Evolutionary conservation across 2,329 filamentous ascomycete species (phyloP).

Genomic region (Lachnellula occidentalis): DNA sequence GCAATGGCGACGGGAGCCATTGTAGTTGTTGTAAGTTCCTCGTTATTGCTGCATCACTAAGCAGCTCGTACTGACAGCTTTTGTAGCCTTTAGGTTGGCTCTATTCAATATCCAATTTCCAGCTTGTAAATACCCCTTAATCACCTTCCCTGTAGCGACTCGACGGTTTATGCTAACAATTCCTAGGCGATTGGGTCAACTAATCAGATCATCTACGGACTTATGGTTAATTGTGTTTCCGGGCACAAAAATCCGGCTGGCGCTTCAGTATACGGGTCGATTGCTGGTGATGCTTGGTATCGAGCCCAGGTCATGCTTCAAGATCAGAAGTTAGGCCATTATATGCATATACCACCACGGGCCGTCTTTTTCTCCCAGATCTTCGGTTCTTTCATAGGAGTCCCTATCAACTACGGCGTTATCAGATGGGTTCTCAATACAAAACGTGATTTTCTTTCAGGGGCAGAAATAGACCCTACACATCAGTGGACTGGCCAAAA

Average conservation of each 20-base stretch:
- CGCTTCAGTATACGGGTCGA: constrained; percentile 51
- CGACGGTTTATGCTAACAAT: background rate
- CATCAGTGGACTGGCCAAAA: constrained; percentile 57
- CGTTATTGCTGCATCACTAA: background rate
- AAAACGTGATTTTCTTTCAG: constrained; percentile 50
- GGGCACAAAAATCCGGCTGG: constrained; percentile 52
- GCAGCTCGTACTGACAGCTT: background rate
- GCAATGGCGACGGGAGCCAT: constrained; percentile 49
- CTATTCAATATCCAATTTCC: constrained; percentile 53
- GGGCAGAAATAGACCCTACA: constrained; percentile 45
- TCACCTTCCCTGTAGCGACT: background rate
- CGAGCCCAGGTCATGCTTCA: constrained; percentile 53
- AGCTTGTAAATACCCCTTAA: constrained; percentile 26
- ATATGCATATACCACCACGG: constrained; percentile 56
- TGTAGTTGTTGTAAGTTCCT: constrained; percentile 39
- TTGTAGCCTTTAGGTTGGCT: constrained; percentile 48
- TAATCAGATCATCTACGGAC: constrained; percentile 55
- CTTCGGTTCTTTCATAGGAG: constrained; percentile 51
- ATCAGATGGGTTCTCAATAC: constrained; percentile 54
- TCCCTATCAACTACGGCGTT: constrained; percentile 57
- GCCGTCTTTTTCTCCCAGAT: constrained; percentile 57
- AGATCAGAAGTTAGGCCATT: constrained; percentile 60
- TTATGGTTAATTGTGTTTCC: constrained; percentile 49
- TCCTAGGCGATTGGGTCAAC: constrained; percentile 49
- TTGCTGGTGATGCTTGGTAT: constrained; percentile 59